phyloP scores from a whole-genome alignment of 2,329 filamentous ascomycete species.

The Elsinoe batatas region DNA sequence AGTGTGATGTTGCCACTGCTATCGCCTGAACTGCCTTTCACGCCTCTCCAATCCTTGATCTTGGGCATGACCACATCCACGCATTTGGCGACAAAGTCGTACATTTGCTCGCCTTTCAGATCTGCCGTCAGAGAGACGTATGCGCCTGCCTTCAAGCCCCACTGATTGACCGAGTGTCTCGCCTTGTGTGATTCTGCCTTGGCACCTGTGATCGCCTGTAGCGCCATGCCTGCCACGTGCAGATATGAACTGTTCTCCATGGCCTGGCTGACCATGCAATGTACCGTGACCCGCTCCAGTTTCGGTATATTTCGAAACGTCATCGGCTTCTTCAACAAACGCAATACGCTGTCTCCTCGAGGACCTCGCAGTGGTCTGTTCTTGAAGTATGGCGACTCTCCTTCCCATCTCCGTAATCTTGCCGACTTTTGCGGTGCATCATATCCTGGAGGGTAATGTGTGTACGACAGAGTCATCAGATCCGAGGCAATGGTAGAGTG shows the following conservation, averaged over 20 bases:
- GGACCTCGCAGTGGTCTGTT: conserved; percentile 79
- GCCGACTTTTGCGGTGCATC: conserved; percentile 46
- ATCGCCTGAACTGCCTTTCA: conserved; percentile 70
- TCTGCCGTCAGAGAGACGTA: conserved; percentile 67
- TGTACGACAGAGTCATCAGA: conserved; percentile 79
- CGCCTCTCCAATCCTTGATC: conserved; percentile 91
- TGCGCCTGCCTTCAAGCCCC: conserved; percentile 62
- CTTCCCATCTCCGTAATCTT: conserved; percentile 76
- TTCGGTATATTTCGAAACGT: conserved; percentile 79
- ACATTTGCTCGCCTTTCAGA: conserved; percentile 68
- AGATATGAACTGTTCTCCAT: conserved; percentile 63
- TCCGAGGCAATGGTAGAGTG: conserved; percentile 77
- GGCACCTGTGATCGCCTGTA: conserved; percentile 78
- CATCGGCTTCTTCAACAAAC: conserved; percentile 55
- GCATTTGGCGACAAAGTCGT: conserved; percentile 83
- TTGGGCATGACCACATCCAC: conserved; percentile 83
- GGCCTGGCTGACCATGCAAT: conserved; percentile 60
- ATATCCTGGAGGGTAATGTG: conserved; percentile 73
- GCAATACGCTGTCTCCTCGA: conserved; percentile 63
- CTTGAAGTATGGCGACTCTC: conserved; percentile 86
- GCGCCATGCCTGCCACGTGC: conserved; percentile 70
- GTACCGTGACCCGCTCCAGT: conserved; percentile 70
- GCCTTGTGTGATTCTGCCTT: conserved; percentile 60
- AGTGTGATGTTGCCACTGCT: conserved; percentile 78
- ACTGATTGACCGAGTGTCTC: conserved; percentile 62